Percentiles rank a stretch among this genome's conserved stretches.
These are phyloP conservation scores for Boletellus ananiceps DNA, from an alignment of 768 basidiomycete genomes.

Conservation along the genomic window DNA sequence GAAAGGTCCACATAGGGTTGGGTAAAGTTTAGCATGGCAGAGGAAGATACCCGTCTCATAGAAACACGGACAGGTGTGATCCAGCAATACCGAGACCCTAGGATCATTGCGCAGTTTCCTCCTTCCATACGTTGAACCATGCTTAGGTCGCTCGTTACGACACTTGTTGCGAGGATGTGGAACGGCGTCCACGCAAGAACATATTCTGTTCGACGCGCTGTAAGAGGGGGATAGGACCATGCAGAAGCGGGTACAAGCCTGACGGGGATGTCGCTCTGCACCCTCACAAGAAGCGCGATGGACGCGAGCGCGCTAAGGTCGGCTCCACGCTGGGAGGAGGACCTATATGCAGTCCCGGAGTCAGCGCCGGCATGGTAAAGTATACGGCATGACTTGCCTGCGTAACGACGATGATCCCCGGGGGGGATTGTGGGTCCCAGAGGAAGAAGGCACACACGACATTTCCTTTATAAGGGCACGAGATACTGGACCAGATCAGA, in stretches of 20 bases:
- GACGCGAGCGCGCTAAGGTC: constrained; percentile 54
- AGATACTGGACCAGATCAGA: constrained; percentile 21
- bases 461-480: constrained; percentile 31
- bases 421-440: constrained; percentile 33
- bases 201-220: constrained; percentile 16
- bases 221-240: constrained; percentile 9
- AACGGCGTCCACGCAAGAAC: constrained; percentile 49
- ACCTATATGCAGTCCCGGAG: constrained; percentile 17
- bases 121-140: constrained; percentile 65
- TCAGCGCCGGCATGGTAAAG: constrained; percentile 8
- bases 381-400: constrained; percentile 29
- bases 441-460: constrained; percentile 13
- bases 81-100: constrained; percentile 8
- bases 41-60: no score
- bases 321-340: constrained; percentile 42
- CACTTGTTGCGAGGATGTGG: constrained; percentile 66
- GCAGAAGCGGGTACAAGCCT: constrained; percentile 34
- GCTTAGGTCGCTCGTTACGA: constrained; percentile 71
- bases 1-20: background rate
- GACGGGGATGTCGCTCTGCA: constrained; percentile 52
- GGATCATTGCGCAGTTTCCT: constrained; percentile 25
- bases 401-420: constrained; percentile 24
- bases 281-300: constrained; percentile 72
- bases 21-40: constrained; percentile 1
- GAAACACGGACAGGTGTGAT: no score